Evolutionary conservation across 139 green algal genomes (phyloP).

Genomic region (Haematococcus lacustris): DNA sequence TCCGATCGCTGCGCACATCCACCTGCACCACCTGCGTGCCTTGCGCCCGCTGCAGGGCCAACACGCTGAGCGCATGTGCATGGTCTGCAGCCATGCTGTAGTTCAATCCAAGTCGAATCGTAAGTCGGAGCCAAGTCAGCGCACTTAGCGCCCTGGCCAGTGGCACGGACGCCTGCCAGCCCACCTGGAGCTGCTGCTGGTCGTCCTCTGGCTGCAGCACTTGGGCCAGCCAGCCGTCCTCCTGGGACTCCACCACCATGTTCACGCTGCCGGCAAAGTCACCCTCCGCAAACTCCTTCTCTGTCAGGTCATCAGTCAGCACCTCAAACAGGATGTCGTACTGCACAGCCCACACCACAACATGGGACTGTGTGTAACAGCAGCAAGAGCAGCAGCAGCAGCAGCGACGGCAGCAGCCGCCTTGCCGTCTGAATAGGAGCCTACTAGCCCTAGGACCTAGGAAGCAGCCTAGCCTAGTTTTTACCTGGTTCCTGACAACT

Average conservation of each 20-base stretch:
- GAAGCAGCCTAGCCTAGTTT: background rate
- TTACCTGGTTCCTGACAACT: background rate
- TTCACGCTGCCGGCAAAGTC: constrained; percentile 17
- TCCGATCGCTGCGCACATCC: background rate
- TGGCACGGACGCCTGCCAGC: too few relatives aligned
- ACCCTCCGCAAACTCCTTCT: constrained; percentile 14
- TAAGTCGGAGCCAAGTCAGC: background rate
- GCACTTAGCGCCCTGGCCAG: too few relatives aligned
- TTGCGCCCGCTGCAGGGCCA: background rate
- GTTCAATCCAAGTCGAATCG: background rate
- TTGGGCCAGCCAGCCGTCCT: constrained; percentile 13
- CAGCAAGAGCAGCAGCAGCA: background rate
- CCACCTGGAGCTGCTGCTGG: background rate
- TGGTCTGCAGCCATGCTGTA: background rate
- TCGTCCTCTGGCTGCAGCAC: background rate
- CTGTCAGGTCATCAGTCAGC: constrained; percentile 15
- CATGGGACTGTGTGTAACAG: background rate
- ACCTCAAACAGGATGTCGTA: constrained; percentile 24
- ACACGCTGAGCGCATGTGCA: background rate
- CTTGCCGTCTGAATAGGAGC: background rate
- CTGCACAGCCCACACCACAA: background rate
- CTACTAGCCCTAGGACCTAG: too few relatives aligned
- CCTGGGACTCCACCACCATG: constrained; percentile 20
- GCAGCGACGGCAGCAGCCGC: too few relatives aligned
- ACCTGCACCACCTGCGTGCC: too few relatives aligned